phyloP scores from a whole-genome alignment of 2,329 filamentous ascomycete genomes.

The Chalaropsis ovoidea region DNA sequence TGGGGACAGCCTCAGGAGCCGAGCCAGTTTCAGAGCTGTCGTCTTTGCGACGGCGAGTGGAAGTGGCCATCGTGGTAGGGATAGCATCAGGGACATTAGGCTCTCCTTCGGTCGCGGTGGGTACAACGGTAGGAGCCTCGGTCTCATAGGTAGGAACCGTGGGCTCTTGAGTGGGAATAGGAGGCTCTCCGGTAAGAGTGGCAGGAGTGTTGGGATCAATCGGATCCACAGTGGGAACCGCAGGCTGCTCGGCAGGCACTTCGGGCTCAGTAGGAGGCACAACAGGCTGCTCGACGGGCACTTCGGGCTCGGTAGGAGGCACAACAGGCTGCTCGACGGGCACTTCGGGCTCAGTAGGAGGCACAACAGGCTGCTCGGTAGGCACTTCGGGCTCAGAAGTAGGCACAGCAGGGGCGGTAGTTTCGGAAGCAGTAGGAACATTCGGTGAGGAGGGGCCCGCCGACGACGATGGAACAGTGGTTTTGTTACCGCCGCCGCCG shows the following conservation, averaged over 20 bases:
- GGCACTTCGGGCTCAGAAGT: background rate
- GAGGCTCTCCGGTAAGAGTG: background rate
- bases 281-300: background rate
- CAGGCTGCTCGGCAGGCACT: background rate
- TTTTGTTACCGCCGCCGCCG: background rate
- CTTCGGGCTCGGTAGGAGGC: background rate
- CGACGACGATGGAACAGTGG: background rate
- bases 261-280: background rate
- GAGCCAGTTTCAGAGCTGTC: background rate
- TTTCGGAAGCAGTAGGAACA: background rate
- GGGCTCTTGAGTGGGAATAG: background rate
- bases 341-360: background rate
- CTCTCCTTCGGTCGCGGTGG: too few relatives aligned
- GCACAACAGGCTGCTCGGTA: background rate
- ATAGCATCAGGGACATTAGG: slow-evolving; percentile 8
- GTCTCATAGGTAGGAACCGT: background rate
- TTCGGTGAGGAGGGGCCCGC: background rate
- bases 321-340: background rate
- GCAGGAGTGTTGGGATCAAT: background rate
- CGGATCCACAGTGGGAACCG: background rate
- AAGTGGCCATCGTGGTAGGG: slow-evolving; percentile 10
- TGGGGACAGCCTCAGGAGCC: background rate
- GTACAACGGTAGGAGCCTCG: background rate
- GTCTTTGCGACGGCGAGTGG: background rate
- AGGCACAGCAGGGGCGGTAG: background rate